A percentile compares a stretch with the other conserved stretches of the same genome.
Conservation (phyloP, 805 yeast genomes). For the Schwanniomyces polymorphus region DNA sequence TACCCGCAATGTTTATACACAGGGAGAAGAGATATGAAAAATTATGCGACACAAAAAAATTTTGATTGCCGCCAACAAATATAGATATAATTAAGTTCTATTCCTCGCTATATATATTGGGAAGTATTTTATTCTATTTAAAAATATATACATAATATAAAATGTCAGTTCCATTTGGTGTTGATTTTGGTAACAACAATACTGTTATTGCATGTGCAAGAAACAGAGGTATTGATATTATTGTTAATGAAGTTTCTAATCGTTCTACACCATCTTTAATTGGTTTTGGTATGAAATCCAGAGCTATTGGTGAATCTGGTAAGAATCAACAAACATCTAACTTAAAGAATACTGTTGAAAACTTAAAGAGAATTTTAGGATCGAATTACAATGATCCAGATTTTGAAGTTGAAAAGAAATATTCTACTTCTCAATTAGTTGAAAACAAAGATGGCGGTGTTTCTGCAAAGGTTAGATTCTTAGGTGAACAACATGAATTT, state of each 20-base stretch:
- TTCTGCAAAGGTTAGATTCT: slow-evolving; percentile 83
- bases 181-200: slow-evolving; percentile 95
- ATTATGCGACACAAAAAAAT: slow-evolving; percentile 2
- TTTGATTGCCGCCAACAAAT: slow-evolving; percentile 8
- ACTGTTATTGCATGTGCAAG: slow-evolving; percentile 94
- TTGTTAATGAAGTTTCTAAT: slow-evolving; percentile 98
- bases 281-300: slow-evolving; percentile 86
- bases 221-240: slow-evolving; percentile 97
- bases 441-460: slow-evolving; percentile 71
- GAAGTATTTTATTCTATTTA: background rate
- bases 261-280: slow-evolving; percentile 90
- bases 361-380: slow-evolving; percentile 91
- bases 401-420: slow-evolving; percentile 70
- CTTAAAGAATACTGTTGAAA: slow-evolving; percentile 93
- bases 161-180: slow-evolving; percentile 95
- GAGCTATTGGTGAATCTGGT: slow-evolving; percentile 94
- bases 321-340: slow-evolving; percentile 96
- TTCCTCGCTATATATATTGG: background rate
- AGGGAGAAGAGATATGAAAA: slow-evolving; percentile 2
- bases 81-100: background rate
- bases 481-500: slow-evolving; percentile 76
- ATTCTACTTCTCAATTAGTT: slow-evolving; percentile 68
- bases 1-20: slow-evolving; percentile 5
- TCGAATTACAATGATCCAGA: slow-evolving; percentile 74
- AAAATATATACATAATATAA: slow-evolving; percentile 6